Evolutionary conservation across 257 asterid genomes (phyloP).

Genomic region (Ocimum tenuiflorum): DNA sequence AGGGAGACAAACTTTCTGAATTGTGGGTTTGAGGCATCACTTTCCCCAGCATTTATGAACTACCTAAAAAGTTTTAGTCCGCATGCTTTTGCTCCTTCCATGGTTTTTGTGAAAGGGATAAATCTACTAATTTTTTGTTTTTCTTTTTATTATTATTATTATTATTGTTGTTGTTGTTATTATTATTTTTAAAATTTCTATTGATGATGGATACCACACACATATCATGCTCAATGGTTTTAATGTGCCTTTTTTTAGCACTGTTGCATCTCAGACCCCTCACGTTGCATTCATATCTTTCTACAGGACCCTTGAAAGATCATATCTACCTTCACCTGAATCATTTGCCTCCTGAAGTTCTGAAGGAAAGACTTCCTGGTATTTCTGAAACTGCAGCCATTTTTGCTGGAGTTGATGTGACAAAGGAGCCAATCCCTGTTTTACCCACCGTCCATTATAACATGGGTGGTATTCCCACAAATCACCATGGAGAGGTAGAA

Average conservation of each 20-base stretch:
- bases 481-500: slow-evolving; percentile 88
- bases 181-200: too few species aligned
- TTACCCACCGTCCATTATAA: slow-evolving; percentile 95
- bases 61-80: not conserved
- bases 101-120: not conserved
- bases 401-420: slow-evolving; percentile 97
- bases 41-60: not conserved
- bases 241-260: not conserved
- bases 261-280: slow-evolving; percentile 8
- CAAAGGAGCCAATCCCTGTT: slow-evolving; percentile 96
- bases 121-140: not conserved
- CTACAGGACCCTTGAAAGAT: slow-evolving; percentile 78
- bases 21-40: not conserved
- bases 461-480: slow-evolving; percentile 99
- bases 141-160: too few species aligned
- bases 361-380: slow-evolving; percentile 96
- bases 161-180: too few species aligned
- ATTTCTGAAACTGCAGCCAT: slow-evolving; percentile 98
- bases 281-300: slow-evolving; percentile 7
- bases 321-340: slow-evolving; percentile 94
- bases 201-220: not conserved
- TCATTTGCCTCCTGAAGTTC: slow-evolving; percentile 97
- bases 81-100: not conserved
- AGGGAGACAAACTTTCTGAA: not conserved
- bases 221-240: not conserved